Percentiles rank a stretch among this genome's conserved stretches.
Conservation (phyloP, 768 basidiomycete species). For the Astraeus odoratus region DNA sequence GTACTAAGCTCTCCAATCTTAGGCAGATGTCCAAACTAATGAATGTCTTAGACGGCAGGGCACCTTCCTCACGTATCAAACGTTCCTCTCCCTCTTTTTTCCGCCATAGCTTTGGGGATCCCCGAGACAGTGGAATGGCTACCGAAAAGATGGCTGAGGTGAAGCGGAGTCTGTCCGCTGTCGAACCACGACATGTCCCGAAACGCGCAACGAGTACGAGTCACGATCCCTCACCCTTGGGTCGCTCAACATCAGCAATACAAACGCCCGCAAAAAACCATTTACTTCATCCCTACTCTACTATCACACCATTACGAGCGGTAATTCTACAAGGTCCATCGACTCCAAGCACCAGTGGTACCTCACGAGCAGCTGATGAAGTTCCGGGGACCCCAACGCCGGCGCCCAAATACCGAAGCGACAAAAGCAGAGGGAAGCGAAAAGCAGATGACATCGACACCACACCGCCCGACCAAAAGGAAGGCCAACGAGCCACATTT, state of each 20-base stretch:
- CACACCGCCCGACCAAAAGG: slow-evolving; percentile 58
- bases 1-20: slow-evolving; percentile 11
- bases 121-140: slow-evolving; percentile 10
- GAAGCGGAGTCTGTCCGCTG: slow-evolving; percentile 21
- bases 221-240: slow-evolving; percentile 11
- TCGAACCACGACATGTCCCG: slow-evolving; percentile 13
- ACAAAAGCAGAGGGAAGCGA: slow-evolving; percentile 51
- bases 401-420: slow-evolving; percentile 24
- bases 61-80: slow-evolving; percentile 7
- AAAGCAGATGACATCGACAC: slow-evolving; percentile 70
- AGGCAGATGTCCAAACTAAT: background rate
- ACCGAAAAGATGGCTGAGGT: slow-evolving; percentile 13
- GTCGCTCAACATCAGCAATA: slow-evolving; percentile 12
- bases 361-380: slow-evolving; percentile 12
- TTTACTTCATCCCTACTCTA: slow-evolving; percentile 9
- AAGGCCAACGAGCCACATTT: slow-evolving; percentile 51
- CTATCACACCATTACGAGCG: slow-evolving; percentile 13
- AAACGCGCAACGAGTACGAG: slow-evolving; percentile 11
- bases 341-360: slow-evolving; percentile 6
- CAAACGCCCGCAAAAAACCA: slow-evolving; percentile 6
- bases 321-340: slow-evolving; percentile 9
- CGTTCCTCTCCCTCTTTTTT: slow-evolving; percentile 15
- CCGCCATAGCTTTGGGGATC: slow-evolving; percentile 10
- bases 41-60: slow-evolving; percentile 11
- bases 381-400: slow-evolving; percentile 29